Evolutionary conservation across 805 yeast species (phyloP).

Genomic region (Blastobotrys muscicola): DNA sequence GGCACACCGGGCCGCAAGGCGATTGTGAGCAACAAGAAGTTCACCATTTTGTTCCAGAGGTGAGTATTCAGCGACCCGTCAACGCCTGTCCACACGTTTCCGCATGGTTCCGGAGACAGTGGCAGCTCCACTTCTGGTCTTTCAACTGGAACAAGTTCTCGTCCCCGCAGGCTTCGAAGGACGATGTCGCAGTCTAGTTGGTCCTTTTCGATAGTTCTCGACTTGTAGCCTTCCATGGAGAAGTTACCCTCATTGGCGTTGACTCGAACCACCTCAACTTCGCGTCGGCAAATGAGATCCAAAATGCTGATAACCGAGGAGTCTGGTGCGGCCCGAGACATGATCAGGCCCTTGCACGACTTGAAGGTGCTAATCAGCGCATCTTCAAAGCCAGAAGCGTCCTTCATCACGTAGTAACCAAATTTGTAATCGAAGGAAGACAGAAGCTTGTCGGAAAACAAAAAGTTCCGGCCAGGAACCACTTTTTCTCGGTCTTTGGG

Average conservation of each 20-base stretch:
- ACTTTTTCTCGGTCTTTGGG: slow-evolving; percentile 25
- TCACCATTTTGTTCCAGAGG: slow-evolving; percentile 52
- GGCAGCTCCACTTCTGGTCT: slow-evolving; percentile 11
- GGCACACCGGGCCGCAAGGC: slow-evolving; percentile 49
- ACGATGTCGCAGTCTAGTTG: slow-evolving; percentile 58
- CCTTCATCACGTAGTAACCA: slow-evolving; percentile 32
- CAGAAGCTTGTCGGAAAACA: slow-evolving; percentile 45
- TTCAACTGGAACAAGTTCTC: slow-evolving; percentile 3
- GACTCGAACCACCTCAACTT: slow-evolving; percentile 41
- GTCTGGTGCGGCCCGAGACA: slow-evolving; percentile 48
- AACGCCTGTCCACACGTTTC: slow-evolving; percentile 52
- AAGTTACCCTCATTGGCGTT: slow-evolving; percentile 18
- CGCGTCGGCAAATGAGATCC: slow-evolving; percentile 39
- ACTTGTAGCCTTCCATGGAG: slow-evolving; percentile 39
- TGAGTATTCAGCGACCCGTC: slow-evolving; percentile 47
- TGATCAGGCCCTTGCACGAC: slow-evolving; percentile 43
- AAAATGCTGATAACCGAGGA: slow-evolving; percentile 55
- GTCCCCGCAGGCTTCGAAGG: slow-evolving; percentile 17
- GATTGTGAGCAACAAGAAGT: slow-evolving; percentile 37
- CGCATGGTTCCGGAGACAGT: slow-evolving; percentile 6
- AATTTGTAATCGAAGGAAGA: slow-evolving; percentile 32
- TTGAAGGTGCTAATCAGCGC: slow-evolving; percentile 34
- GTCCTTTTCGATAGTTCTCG: slow-evolving; percentile 62
- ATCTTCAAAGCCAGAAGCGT: slow-evolving; percentile 39
- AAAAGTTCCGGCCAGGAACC: slow-evolving; percentile 41